Evolutionary conservation across 306 rosid species (phyloP).

Genomic region (Trifolium dubium): DNA sequence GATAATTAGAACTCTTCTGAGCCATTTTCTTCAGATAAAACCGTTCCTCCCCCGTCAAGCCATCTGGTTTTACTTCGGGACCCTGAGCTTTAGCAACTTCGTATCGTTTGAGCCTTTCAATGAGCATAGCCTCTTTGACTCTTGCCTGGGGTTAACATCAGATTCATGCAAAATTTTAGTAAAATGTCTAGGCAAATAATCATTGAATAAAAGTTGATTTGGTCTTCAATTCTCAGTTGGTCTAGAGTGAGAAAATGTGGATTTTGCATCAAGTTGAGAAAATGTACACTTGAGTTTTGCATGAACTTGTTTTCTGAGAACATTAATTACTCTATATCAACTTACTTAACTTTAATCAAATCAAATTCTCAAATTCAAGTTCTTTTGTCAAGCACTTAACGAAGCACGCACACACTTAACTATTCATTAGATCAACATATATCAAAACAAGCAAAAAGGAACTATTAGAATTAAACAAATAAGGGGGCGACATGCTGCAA

Average conservation of each 20-base stretch:
- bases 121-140: constrained; percentile 78
- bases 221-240: neutral
- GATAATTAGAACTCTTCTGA: constrained; percentile 89
- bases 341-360: neutral
- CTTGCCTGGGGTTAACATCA: constrained; percentile 66
- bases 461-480: neutral
- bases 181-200: constrained; percentile 21
- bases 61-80: constrained; percentile 72
- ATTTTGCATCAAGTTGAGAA: neutral
- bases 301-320: neutral
- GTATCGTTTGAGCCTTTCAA: constrained; percentile 81
- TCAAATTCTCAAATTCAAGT: neutral
- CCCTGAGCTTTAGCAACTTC: constrained; percentile 83
- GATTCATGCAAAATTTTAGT: neutral
- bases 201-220: neutral
- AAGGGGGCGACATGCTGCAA: neutral
- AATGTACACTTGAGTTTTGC: neutral
- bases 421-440: neutral
- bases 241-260: neutral
- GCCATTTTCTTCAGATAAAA: constrained; percentile 89
- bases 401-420: neutral
- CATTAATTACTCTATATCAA: neutral
- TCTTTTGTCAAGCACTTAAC: neutral
- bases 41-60: constrained; percentile 83
- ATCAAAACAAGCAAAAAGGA: neutral